Base-by-base conservation (phyloP, 2,329 filamentous ascomycete species). In the Diplodia seriata region DNA sequence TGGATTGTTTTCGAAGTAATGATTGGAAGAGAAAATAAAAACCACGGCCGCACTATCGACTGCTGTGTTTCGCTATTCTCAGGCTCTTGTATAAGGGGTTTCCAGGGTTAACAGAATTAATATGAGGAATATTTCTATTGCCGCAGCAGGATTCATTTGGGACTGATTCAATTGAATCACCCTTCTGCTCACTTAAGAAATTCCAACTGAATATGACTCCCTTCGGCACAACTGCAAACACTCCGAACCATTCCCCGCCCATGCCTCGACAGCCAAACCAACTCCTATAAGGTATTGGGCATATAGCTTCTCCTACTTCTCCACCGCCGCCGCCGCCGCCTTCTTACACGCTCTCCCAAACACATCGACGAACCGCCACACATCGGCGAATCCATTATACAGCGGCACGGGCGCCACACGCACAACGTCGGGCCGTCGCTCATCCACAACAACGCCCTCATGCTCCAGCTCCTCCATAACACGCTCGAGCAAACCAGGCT, bases 381-480 rank as follows among this genome's bases (percentile, higher is more conserved):
- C 89, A 73, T 97, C 93, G 69, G 84, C 83, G 76, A 91, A 96
- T 0, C 86, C 88, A 74, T 94, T 94, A 79, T 97, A 97, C 71
- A 97, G 77, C 9, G 93, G 93, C 51, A 91, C 90, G 1, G 94
- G 93, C 1, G 93, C 92, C 1, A 96, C 88, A 1, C 93, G 84
- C 62, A 97, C 89, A 18, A 97, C 93, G 75, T 94, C 89, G 1
- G 94, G 93, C 77, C 91, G 92, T 69, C 93, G 84, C 84, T 95
- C 91, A 76, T 97, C 93, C 47, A 91, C 88, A 0, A 96, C 86
- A 2, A 95, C 88, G 1, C 90, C 91, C 1, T 86, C 85, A 14
- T 86, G 84, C 72, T 91, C 87, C 33, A 97, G 77, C 33, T 84
- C 84, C 53, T 82, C 81, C 69, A 88, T 84, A 2, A 96, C 87